Evolutionary conservation across 2,329 filamentous ascomycete species (phyloP).

Genomic region (Botrytis deweyae): DNA sequence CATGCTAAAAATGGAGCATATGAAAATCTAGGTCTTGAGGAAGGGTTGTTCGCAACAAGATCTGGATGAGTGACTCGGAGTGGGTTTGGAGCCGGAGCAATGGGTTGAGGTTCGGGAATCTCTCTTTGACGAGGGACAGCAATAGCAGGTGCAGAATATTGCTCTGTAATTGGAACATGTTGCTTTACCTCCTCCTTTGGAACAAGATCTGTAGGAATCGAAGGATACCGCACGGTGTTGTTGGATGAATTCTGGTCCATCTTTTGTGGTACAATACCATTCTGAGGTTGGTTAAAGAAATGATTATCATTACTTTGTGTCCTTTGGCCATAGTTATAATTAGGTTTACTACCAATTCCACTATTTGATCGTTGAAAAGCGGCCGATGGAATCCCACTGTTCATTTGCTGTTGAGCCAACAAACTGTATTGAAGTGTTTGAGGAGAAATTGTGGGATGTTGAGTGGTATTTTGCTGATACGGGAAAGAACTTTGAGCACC

Average conservation of each 20-base stretch:
- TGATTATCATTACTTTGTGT: slow-evolving; percentile 25
- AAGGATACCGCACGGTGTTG: slow-evolving; percentile 26
- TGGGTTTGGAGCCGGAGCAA: slow-evolving; percentile 21
- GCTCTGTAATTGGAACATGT: slow-evolving; percentile 20
- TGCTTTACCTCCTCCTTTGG: slow-evolving; percentile 21
- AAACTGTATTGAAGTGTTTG: slow-evolving; percentile 37
- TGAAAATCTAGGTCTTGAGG: slow-evolving; percentile 31
- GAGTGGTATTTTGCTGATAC: slow-evolving; percentile 26
- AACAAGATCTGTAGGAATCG: slow-evolving; percentile 18
- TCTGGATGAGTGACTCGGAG: slow-evolving; percentile 35
- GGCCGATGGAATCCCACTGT: slow-evolving; percentile 24
- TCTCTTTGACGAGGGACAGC: slow-evolving; percentile 9
- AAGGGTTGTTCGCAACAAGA: slow-evolving; percentile 27
- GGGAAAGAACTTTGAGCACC: slow-evolving; percentile 33
- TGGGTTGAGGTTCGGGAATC: not conserved
- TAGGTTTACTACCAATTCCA: slow-evolving; percentile 23
- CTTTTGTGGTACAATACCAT: slow-evolving; percentile 25
- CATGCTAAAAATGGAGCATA: slow-evolving; percentile 36
- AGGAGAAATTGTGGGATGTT: slow-evolving; percentile 35
- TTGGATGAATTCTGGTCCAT: slow-evolving; percentile 18
- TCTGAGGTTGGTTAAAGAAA: slow-evolving; percentile 25
- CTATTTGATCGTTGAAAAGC: slow-evolving; percentile 30
- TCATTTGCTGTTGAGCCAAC: slow-evolving; percentile 28
- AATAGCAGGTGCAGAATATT: slow-evolving; percentile 1
- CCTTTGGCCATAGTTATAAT: slow-evolving; percentile 25